Evolutionary conservation across 2,329 filamentous ascomycete species (phyloP).

Genomic region (Davidsoniella eucalypti): DNA sequence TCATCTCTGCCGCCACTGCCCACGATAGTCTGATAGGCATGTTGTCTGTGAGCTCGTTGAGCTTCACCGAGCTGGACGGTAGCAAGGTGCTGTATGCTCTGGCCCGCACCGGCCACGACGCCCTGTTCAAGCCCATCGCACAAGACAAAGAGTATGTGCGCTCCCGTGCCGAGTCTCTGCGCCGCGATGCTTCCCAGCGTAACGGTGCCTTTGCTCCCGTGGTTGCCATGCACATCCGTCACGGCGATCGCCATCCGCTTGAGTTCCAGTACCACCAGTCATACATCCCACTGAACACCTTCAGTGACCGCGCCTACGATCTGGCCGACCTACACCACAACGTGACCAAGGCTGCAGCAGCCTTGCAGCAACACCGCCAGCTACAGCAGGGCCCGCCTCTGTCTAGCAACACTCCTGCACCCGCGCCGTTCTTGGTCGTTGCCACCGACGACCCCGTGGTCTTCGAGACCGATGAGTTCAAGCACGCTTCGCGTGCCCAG

Average conservation of each 20-base stretch:
- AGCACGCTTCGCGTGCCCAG: conserved; percentile 45
- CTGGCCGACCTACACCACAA: conserved; percentile 36
- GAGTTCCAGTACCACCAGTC: conserved; percentile 62
- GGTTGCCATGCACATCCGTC: conserved; percentile 63
- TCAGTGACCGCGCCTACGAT: conserved; percentile 40
- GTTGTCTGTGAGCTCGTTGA: conserved; percentile 24
- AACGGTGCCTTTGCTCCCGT: conserved; percentile 28
- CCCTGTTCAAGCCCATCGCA: conserved; percentile 51
- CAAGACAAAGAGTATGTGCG: conserved; percentile 51
- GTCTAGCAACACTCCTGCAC: not conserved
- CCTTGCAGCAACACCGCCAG: conserved; percentile 19
- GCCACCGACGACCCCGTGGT: conserved; percentile 72
- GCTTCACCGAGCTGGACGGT: conserved; percentile 23
- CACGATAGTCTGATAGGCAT: conserved; percentile 30
- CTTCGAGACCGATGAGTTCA: conserved; percentile 48
- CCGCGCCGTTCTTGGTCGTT: conserved; percentile 38
- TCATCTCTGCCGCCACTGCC: conserved; percentile 55
- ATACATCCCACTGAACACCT: conserved; percentile 60
- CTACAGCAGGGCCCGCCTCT: not conserved
- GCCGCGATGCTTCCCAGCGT: conserved; percentile 20
- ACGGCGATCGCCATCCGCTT: conserved; percentile 60
- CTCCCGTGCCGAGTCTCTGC: conserved; percentile 29
- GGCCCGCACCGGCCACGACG: conserved; percentile 52
- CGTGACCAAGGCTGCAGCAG: conserved; percentile 20
- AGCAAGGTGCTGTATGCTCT: conserved; percentile 51